Evolutionary conservation across 2,329 filamentous ascomycete genomes (phyloP).

Genomic region (Alternaria alternata): DNA sequence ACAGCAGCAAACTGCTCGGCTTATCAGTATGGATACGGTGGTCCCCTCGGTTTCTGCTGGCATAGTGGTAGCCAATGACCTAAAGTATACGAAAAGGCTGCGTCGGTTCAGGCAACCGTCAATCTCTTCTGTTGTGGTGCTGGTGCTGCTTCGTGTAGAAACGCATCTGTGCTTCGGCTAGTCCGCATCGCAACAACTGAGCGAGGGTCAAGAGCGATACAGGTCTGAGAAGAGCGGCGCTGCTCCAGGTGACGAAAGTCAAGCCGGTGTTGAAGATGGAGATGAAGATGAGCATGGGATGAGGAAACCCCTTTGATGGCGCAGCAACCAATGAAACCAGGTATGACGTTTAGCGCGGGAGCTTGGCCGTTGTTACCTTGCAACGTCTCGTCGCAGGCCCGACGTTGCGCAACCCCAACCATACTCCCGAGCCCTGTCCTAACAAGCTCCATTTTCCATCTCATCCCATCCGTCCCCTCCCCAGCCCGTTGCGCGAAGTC

Average conservation of each 20-base stretch:
- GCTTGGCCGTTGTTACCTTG: slow-evolving; percentile 14
- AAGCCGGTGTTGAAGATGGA: neutral
- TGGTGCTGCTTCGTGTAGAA: neutral
- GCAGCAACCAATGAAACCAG: slow-evolving; percentile 17
- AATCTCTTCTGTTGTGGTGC: neutral
- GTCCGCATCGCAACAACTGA: neutral
- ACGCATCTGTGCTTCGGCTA: neutral
- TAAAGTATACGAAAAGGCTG: neutral
- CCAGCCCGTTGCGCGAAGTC: slow-evolving; percentile 13
- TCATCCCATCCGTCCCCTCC: slow-evolving; percentile 8
- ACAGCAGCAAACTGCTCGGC: fast-evolving
- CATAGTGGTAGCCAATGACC: neutral
- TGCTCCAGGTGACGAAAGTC: neutral
- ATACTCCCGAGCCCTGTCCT: slow-evolving; percentile 13
- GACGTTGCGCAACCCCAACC: slow-evolving; percentile 22
- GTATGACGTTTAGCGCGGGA: slow-evolving; percentile 21
- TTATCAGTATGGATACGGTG: neutral
- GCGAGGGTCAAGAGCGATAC: neutral
- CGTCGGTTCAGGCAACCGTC: neutral
- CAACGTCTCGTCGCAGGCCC: slow-evolving; percentile 18
- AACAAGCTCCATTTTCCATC: slow-evolving; percentile 6
- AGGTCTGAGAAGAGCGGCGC: neutral
- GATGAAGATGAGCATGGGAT: neutral
- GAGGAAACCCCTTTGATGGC: slow-evolving; percentile 7
- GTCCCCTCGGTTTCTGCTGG: neutral